Conservation (phyloP, 1,284 basidiomycete genomes). For the Moesziomyces sp. region DNA sequence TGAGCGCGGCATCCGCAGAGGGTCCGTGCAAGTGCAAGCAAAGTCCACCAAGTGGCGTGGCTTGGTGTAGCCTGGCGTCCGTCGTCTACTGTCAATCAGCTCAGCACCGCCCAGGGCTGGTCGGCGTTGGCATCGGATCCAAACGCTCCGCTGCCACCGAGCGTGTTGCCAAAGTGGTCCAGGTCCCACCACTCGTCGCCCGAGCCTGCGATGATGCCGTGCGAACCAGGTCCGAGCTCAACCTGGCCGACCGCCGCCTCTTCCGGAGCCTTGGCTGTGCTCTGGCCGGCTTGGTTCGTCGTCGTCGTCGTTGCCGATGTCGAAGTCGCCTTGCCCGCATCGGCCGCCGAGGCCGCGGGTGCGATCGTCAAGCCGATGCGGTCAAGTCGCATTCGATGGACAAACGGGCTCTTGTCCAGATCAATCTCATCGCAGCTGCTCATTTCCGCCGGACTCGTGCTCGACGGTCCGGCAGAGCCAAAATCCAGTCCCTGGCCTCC, state of each 20-base stretch:
- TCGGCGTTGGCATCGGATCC: slow-evolving; percentile 42
- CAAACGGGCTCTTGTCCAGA: slow-evolving; percentile 50
- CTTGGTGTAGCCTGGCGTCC: too few relatives aligned
- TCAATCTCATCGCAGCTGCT: slow-evolving; percentile 54
- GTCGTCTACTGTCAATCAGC: slow-evolving; percentile 10
- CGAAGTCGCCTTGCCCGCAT: slow-evolving; percentile 1
- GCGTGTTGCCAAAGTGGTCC: slow-evolving; percentile 48
- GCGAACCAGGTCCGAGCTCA: slow-evolving; percentile 49
- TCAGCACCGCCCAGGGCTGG: slow-evolving; percentile 50
- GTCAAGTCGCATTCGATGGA: slow-evolving; percentile 44
- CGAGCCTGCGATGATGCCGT: slow-evolving; percentile 38
- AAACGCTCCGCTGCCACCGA: slow-evolving; percentile 20
- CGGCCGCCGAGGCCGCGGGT: slow-evolving; percentile 20
- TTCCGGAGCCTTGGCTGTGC: slow-evolving; percentile 26
- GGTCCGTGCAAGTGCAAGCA: too few relatives aligned
- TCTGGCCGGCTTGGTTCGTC: slow-evolving; percentile 16
- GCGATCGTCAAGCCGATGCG: slow-evolving; percentile 43
- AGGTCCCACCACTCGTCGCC: slow-evolving; percentile 53
- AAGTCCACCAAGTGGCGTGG: too few relatives aligned
- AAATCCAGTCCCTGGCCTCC: slow-evolving; percentile 51
- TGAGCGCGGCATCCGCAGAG: too few relatives aligned
- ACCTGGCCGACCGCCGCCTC: slow-evolving; percentile 44
- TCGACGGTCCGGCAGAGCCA: slow-evolving; percentile 56
- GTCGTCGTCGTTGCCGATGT: background rate
- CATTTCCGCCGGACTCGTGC: slow-evolving; percentile 57